Base-by-base conservation (phyloP, 257 asterid species). In the Solanum tarapatanum region DNA sequence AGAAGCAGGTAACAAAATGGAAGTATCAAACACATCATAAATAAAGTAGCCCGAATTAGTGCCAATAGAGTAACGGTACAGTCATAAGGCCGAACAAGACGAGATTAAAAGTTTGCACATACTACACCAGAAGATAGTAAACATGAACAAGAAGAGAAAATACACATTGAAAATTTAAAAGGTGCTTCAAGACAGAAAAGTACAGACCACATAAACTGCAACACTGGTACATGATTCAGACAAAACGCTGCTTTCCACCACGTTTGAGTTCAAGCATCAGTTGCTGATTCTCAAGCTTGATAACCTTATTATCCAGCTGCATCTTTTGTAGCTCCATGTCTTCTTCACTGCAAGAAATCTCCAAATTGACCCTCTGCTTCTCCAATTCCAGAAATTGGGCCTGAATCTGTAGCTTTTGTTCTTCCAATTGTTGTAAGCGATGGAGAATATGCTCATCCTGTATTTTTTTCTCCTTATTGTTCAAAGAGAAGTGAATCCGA, bases 241-340 rank as follows among this genome's bases (percentile, higher is more conserved):
- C 76, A 35, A 36, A 83, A 84, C 3, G 72, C 88, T 87, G 30
- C 58, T 64, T 85, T 86, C 88, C 90, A 13, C 84, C 66, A 35
- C 68, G 51, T 69, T 83, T 84, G 32, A 91, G 76, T 88, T 92
- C 89, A 70, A 82, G 83, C 8, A 88, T 89, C 70, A 93, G 68
- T 2, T 87, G 87, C 87, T 92, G 51, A 74, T 92, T 94, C 86
- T 92, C 92, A 79, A 92, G 90, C 91, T 80, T 92, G 92, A 94
- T 89, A 16, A 39, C 7, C 86, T 90, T 87, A 72, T 89, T 93
- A 35, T 90, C 89, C n/a, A 90, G 74, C 89, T 33, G 88, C 93
- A 90, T 84, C 86, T 82, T 26, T 10, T 85, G 87, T 89, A 93
- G 11, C 83, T 92, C 89, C 86, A 8, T 33, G 36, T 93, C 93